Base-by-base conservation (phyloP, 139 green algal genomes). In the Pedinophyceae sp. region DNA sequence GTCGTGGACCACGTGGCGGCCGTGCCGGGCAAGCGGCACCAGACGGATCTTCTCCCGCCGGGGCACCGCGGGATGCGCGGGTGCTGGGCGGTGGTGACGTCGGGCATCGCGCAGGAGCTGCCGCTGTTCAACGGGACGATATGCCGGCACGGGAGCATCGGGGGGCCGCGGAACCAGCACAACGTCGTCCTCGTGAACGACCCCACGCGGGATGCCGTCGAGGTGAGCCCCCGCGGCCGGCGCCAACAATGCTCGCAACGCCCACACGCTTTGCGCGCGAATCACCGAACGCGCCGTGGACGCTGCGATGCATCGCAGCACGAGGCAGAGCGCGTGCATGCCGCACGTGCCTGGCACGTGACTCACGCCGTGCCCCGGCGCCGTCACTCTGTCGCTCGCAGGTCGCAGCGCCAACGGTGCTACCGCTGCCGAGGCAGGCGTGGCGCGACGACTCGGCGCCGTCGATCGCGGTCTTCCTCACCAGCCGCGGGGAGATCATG, bases 1-100 rank as follows among this genome's bases (percentile, higher is more conserved):
- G 78, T 95, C 6, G 68, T 94, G 4, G 90, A 98, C 57, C 85
- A 96, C 63, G 65, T 95, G 4, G 62, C 75, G 43, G 71, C 68
- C 10, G 48, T 51, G 48, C 54, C 43, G 15, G 34, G 23, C 27
- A n/a, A 50, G 19, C 43, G 19, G 15, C 43, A 50, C 19, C 18
- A 4, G 19, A 23, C 23, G 19, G 18, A 6, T 7, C 43, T 27
- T n/a, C 25, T n/a, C 43, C 20, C 22, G 19, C 30, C 29, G 28
- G 50, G 50, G 22, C 13, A 41, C 50, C n/a, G 13, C 27, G 5
- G n/a, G n/a, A n/a, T n/a, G n/a, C n/a, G n/a, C n/a, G n/a, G n/a
- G 3, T 87, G 78, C 62, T 78, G 58, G 48, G 73, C 67, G 1
- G 26, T 66, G 13, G 86, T 78, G 0, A 84, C 66, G 19, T 79